Percentiles rank a stretch among this genome's conserved stretches.
These are phyloP conservation scores for Moniliella sp. DNA, from an alignment of 1,284 basidiomycete genomes.

Conservation along the genomic window DNA sequence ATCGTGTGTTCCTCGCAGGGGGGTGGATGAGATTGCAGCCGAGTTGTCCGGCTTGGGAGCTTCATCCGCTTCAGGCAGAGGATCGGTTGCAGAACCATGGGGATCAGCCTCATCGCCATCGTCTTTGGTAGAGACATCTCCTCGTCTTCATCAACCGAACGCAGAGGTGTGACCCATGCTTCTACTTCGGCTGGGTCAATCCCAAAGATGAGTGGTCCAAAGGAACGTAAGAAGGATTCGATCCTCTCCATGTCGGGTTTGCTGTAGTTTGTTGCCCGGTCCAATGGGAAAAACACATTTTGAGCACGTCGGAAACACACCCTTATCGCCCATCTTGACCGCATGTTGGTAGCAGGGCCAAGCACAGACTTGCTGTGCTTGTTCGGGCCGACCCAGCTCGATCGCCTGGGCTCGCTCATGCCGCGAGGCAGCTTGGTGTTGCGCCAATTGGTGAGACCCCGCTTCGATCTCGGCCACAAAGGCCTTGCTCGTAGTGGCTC, in stretches of 20 bases:
- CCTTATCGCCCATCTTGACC: constrained; percentile 55
- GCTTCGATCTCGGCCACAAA: constrained; percentile 72
- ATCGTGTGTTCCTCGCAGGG: constrained; percentile 32
- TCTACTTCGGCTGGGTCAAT: constrained; percentile 4
- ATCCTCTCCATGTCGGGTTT: constrained; percentile 57
- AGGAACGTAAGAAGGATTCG: constrained; percentile 61
- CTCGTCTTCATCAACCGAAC: no score
- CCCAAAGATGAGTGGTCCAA: constrained; percentile 66
- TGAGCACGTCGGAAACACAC: constrained; percentile 65
- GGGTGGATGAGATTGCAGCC: constrained; percentile 1
- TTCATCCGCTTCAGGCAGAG: no score
- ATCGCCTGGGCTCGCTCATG: constrained; percentile 35
- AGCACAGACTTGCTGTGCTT: no score
- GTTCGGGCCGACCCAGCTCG: constrained; percentile 21
- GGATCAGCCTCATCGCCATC: no score
- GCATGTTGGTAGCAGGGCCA: constrained; percentile 45
- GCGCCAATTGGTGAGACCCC: constrained; percentile 56
- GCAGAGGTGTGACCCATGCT: constrained; percentile 3
- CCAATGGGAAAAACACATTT: constrained; percentile 75
- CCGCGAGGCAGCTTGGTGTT: no score
- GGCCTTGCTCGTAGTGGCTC: constrained; percentile 73
- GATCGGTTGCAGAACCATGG: no score
- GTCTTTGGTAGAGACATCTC: no score
- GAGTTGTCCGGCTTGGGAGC: no score
- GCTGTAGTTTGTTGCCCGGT: constrained; percentile 54